Conservation (phyloP, 768 basidiomycete genomes). For the Lenzites betulinus region DNA sequence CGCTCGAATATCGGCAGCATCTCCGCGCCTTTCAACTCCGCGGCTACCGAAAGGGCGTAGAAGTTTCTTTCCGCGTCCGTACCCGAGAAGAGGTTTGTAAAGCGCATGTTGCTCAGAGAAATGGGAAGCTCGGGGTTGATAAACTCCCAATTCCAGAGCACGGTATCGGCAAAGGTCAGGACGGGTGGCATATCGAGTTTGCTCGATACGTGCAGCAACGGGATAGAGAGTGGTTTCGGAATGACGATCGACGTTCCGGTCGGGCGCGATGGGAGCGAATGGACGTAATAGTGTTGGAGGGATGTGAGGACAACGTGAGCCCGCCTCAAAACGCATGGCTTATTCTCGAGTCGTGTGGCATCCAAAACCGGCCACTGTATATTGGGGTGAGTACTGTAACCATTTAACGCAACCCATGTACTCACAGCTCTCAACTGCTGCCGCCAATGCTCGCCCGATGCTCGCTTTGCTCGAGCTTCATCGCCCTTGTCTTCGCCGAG, state of each 20-base stretch:
- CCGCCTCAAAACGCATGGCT: slow-evolving; percentile 69
- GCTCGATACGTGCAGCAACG: slow-evolving; percentile 74
- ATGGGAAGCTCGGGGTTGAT: slow-evolving; percentile 58
- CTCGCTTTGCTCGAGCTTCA: slow-evolving; percentile 48
- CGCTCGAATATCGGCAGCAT: slow-evolving; percentile 87
- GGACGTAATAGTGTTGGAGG: slow-evolving; percentile 88
- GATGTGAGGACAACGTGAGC: slow-evolving; percentile 90
- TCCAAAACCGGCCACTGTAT: slow-evolving; percentile 72
- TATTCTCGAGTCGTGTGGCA: slow-evolving; percentile 49
- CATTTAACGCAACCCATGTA: slow-evolving; percentile 8
- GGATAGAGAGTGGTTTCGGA: slow-evolving; percentile 76
- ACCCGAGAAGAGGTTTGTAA: slow-evolving; percentile 77
- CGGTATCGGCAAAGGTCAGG: slow-evolving; percentile 93
- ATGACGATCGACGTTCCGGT: slow-evolving; percentile 49
- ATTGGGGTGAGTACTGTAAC: slow-evolving; percentile 4
- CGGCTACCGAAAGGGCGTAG: slow-evolving; percentile 79
- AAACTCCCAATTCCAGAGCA: slow-evolving; percentile 88
- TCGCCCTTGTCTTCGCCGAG: slow-evolving; percentile 59
- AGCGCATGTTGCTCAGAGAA: slow-evolving; percentile 72
- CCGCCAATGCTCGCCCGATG: slow-evolving; percentile 71
- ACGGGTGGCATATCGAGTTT: slow-evolving; percentile 88
- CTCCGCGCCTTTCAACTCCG: slow-evolving; percentile 85
- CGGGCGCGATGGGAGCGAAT: slow-evolving; percentile 61
- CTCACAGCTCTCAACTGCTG: slow-evolving; percentile 61
- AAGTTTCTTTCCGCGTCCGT: slow-evolving; percentile 85